These are phyloP conservation scores for Pestalotiopsis sp. DNA, from an alignment of 2,329 filamentous ascomycete genomes.

Conservation along the genomic window DNA sequence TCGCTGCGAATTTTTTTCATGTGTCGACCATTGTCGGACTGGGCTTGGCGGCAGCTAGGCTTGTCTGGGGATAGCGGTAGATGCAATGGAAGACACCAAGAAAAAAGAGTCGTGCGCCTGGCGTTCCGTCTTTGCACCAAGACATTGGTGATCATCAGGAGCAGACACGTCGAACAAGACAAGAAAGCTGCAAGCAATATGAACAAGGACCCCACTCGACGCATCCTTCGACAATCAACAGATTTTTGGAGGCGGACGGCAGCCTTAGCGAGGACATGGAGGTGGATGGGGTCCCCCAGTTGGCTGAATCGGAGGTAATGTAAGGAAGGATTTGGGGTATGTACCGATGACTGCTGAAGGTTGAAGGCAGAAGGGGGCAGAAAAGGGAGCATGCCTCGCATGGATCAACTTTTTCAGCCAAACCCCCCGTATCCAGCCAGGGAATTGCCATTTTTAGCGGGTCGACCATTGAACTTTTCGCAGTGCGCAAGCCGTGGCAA, in stretches of 20 bases:
- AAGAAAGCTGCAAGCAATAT: not conserved
- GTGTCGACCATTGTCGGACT: not conserved
- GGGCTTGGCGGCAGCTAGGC: not conserved
- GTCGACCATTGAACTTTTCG: not conserved
- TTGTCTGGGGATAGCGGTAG: not conserved
- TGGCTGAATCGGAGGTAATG: not conserved
- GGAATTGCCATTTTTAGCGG: not conserved
- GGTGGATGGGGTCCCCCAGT: not conserved
- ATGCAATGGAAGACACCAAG: slow-evolving; percentile 11
- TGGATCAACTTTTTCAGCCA: not conserved
- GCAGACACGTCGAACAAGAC: not conserved
- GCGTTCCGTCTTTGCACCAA: not conserved
- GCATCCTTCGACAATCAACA: not conserved
- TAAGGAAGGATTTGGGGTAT: not conserved
- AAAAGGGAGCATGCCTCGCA: not conserved
- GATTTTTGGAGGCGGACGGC: not conserved
- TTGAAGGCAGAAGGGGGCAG: not conserved
- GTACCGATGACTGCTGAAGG: no score
- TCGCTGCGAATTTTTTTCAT: not conserved
- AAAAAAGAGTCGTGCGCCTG: not conserved
- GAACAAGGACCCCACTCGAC: not conserved
- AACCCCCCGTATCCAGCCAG: not conserved
- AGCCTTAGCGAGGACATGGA: not conserved
- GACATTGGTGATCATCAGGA: not conserved
- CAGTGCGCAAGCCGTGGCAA: not conserved